Evolutionary conservation across 139 green algal genomes (phyloP).

Genomic region (Chlamydomonas sp.): DNA sequence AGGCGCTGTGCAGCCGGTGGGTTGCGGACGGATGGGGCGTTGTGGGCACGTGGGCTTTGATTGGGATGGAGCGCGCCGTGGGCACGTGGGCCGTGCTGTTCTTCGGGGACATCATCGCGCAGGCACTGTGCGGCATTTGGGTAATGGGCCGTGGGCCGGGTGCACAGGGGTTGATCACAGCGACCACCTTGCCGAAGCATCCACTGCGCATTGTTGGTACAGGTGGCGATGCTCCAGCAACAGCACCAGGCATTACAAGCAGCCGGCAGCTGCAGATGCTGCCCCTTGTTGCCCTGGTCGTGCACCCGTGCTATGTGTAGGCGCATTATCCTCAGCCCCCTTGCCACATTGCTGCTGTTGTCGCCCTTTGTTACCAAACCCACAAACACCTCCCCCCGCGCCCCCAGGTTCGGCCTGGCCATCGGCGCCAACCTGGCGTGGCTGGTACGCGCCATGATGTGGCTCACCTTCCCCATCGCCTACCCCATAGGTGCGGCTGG

Average conservation of each 20-base stretch:
- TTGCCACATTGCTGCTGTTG: too few relatives aligned
- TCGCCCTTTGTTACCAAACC: too few relatives aligned
- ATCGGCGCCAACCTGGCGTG: slow-evolving; percentile 76
- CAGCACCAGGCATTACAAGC: neutral
- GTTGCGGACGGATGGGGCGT: too few relatives aligned
- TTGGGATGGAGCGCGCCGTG: too few relatives aligned
- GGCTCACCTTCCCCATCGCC: slow-evolving; percentile 61
- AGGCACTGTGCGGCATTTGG: slow-evolving; percentile 85
- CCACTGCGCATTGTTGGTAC: too few relatives aligned
- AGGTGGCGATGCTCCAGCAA: too few relatives aligned
- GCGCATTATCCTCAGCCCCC: too few relatives aligned
- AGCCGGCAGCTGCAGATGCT: neutral
- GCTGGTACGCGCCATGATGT: slow-evolving; percentile 79
- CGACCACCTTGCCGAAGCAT: too few relatives aligned
- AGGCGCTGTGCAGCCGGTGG: too few relatives aligned
- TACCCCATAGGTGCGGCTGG: slow-evolving; percentile 48
- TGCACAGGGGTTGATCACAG: too few relatives aligned
- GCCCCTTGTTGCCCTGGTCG: neutral
- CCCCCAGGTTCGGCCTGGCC: slow-evolving; percentile 69
- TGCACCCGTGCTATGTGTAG: neutral
- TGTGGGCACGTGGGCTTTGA: too few relatives aligned
- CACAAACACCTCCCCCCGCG: neutral
- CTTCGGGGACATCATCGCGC: slow-evolving; percentile 91
- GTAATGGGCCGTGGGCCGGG: slow-evolving; percentile 15
- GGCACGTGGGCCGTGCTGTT: slow-evolving; percentile 65